Percentiles rank a stretch among this genome's conserved stretches.
These are phyloP conservation scores for Luzula sylvatica DNA, from an alignment of 176 grass and related monocot species.

Conservation along the genomic window DNA sequence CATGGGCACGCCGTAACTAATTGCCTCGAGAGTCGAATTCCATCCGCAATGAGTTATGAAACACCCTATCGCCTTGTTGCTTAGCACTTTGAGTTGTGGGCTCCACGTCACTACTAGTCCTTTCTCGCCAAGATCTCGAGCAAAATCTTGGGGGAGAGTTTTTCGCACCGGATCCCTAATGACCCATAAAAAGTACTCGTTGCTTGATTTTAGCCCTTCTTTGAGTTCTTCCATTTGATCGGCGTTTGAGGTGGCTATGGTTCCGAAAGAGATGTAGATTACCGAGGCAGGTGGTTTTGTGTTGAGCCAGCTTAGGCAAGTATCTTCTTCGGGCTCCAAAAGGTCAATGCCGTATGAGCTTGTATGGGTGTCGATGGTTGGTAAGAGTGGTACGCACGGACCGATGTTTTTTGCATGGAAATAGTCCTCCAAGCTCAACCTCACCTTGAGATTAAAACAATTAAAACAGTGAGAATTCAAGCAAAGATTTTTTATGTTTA, in stretches of 20 bases:
- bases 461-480: not conserved
- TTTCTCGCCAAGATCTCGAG: slow-evolving; percentile 17
- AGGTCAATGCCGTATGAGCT: slow-evolving; percentile 38
- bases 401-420: slow-evolving; percentile 17
- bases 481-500: too few relatives aligned
- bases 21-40: slow-evolving; percentile 61
- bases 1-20: slow-evolving; percentile 46
- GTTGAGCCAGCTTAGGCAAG: slow-evolving; percentile 48
- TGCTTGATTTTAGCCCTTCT: slow-evolving; percentile 23
- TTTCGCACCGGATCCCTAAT: slow-evolving; percentile 30
- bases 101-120: slow-evolving; percentile 42
- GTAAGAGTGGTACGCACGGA: slow-evolving; percentile 21
- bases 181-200: slow-evolving; percentile 55
- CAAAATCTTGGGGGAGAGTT: slow-evolving; percentile 21
- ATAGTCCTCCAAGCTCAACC: slow-evolving; percentile 2
- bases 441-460: slow-evolving; percentile 4
- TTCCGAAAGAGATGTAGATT: slow-evolving; percentile 63
- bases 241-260: slow-evolving; percentile 26
- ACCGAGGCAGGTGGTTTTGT: slow-evolving; percentile 31
- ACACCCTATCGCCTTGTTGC: slow-evolving; percentile 42
- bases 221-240: slow-evolving; percentile 42
- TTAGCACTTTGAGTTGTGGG: slow-evolving; percentile 50
- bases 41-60: slow-evolving; percentile 70
- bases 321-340: slow-evolving; percentile 31
- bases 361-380: not conserved